Evolutionary conservation across 116 monocot genomes (phyloP).

Genomic region (Dioscorea cayenensis): DNA sequence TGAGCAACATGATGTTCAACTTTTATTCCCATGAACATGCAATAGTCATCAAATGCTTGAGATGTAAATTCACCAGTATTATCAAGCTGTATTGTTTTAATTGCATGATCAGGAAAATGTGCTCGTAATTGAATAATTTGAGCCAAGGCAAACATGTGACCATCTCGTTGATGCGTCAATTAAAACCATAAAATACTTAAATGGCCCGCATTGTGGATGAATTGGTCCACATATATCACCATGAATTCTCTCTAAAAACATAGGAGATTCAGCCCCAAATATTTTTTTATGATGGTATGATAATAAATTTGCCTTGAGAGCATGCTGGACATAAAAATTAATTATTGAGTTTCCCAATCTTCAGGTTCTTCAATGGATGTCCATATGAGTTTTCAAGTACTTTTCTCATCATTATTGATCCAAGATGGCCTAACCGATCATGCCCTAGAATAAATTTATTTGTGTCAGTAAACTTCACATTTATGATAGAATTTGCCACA

Average conservation of each 20-base stretch:
- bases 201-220: conserved; percentile 9
- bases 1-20: too few relatives aligned
- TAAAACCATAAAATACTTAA: neutral
- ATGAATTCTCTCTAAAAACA: neutral
- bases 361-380: neutral
- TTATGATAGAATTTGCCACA: too few relatives aligned
- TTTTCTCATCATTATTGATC: too few relatives aligned
- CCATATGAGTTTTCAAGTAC: too few relatives aligned
- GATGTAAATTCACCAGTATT: neutral
- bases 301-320: neutral
- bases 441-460: too few relatives aligned
- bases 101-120: neutral
- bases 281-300: neutral
- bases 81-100: neutral
- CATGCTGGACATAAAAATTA: neutral
- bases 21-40: neutral
- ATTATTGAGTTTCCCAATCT: neutral
- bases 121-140: neutral
- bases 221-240: conserved; percentile 6
- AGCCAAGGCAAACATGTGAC: conserved; percentile 4
- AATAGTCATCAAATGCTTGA: neutral
- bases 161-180: neutral
- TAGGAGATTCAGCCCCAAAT: neutral
- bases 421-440: too few relatives aligned
- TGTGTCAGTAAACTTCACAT: too few relatives aligned